Evolutionary conservation across 2,329 filamentous ascomycete genomes (phyloP).

Genomic region (Metarhizium rileyi): DNA sequence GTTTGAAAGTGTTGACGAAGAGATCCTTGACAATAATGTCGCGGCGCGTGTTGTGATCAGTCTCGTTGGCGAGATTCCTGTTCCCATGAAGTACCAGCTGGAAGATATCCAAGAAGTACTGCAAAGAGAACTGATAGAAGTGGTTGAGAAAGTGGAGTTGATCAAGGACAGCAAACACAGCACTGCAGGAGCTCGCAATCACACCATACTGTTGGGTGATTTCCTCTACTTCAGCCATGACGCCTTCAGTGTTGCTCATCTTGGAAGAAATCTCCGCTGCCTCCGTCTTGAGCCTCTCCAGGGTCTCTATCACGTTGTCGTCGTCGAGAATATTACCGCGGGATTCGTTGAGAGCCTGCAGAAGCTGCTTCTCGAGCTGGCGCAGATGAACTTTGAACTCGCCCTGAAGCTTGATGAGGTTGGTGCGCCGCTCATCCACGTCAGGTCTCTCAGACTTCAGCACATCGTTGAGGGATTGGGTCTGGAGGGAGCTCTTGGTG

Average conservation of each 20-base stretch:
- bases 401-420: constrained; percentile 96
- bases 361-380: constrained; percentile 83
- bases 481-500: constrained; percentile 96
- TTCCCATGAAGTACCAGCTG: constrained; percentile 80
- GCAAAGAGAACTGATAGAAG: constrained; percentile 98
- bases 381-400: constrained; percentile 98
- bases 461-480: constrained; percentile 93
- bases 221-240: constrained; percentile 95
- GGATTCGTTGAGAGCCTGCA: constrained; percentile 94
- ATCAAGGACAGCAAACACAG: constrained; percentile 92
- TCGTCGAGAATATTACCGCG: constrained; percentile 97
- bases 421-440: constrained; percentile 90
- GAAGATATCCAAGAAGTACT: constrained; percentile 98
- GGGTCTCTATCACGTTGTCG: constrained; percentile 93
- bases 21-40: constrained; percentile 87
- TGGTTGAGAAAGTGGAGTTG: constrained; percentile 97
- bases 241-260: constrained; percentile 92
- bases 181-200: constrained; percentile 89
- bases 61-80: constrained; percentile 58
- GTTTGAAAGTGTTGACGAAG: constrained; percentile 83
- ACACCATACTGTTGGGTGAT: constrained; percentile 92
- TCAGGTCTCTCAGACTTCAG: constrained; percentile 96
- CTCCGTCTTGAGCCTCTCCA: constrained; percentile 96
- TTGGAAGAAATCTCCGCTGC: constrained; percentile 92
- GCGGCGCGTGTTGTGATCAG: constrained; percentile 68